Evolutionary conservation across 768 basidiomycete species (phyloP), one percentile per base, ranked within the genome.

Genomic region (Gloeophyllum trabeum): DNA sequence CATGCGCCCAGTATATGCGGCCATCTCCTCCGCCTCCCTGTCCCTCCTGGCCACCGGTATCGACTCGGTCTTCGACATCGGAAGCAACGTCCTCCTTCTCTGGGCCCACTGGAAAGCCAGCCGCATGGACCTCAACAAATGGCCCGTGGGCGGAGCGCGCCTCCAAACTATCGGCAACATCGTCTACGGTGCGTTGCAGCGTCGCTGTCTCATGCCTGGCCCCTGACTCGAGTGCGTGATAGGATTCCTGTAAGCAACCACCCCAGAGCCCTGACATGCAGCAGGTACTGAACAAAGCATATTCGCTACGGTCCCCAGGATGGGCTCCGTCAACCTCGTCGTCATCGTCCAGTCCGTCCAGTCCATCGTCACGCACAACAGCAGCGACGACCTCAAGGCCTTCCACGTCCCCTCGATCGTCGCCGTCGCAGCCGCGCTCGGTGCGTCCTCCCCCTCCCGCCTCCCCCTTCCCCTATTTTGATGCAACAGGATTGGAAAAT

Each of bases 91-190:
- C 35, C 64, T 92, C n/a, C 68, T 92, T 2, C 83, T 78, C 50
- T 79, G 74, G 70, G 65, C 93, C 2, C 81, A 98, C 61, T 66
- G 66, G 50, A 82, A 89, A 51, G 79, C 89, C 1, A 61, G 53
- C 7, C 69, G 51, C 24, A 70, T 94, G 46, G 91, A 96, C 53
- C 50, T 66, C 34, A 88, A 82, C 59, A 85, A 85, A 50, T 97
- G 90, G 92, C 91, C 93, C 22, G 83, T 90, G 3, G 82, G 92
- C 39, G 91, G 91, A 26, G 76, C 84, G n/a, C 73, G 90, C 37
- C 70, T 96, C 35, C 86, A 92, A 57, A 91, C 86, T 3, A 88
- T 90, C 42, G 88, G 87, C 10, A 92, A 93, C 51, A 79, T 91
- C 45, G 65, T 88, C 42, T 94, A 91, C 51, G 90, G 88, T 76